Conservation (phyloP, 495 filamentous ascomycete genomes). For the Aspergillus sclerotiicarbonarius region DNA sequence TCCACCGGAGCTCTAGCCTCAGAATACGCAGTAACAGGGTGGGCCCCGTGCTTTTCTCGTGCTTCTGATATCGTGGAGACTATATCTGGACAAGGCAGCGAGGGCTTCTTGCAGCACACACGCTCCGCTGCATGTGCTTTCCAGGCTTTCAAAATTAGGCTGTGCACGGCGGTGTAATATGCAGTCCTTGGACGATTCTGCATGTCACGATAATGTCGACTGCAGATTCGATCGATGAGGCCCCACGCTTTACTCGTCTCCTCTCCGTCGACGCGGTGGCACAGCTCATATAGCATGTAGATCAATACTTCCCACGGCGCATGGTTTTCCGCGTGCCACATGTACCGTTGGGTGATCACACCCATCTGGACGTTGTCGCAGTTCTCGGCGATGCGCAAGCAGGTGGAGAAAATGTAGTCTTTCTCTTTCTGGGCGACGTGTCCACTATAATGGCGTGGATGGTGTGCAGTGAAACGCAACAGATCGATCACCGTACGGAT, state of each 20-base stretch:
- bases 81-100: constrained; percentile 27
- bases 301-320: constrained; percentile 46
- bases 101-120: constrained; percentile 15
- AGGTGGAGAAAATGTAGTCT: constrained; percentile 37
- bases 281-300: constrained; percentile 40
- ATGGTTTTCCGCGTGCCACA: constrained; percentile 37
- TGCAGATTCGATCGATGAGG: constrained; percentile 30
- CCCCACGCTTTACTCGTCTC: constrained; percentile 35
- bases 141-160: constrained; percentile 41
- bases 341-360: constrained; percentile 27
- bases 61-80: constrained; percentile 9
- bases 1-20: too few relatives aligned
- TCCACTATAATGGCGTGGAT: constrained; percentile 39
- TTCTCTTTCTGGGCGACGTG: constrained; percentile 34
- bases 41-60: constrained; percentile 1
- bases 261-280: constrained; percentile 24
- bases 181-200: constrained; percentile 19
- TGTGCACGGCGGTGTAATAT: constrained; percentile 35
- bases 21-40: background rate
- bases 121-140: constrained; percentile 29
- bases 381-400: constrained; percentile 38
- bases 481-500: constrained; percentile 34
- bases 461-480: constrained; percentile 38
- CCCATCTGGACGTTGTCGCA: constrained; percentile 28
- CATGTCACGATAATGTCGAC: constrained; percentile 25